A percentile compares a stretch with the other conserved stretches of the same genome.
phyloP scores from a whole-genome alignment of 768 basidiomycete genomes.

The Rubroboletus pulcherrimus region DNA sequence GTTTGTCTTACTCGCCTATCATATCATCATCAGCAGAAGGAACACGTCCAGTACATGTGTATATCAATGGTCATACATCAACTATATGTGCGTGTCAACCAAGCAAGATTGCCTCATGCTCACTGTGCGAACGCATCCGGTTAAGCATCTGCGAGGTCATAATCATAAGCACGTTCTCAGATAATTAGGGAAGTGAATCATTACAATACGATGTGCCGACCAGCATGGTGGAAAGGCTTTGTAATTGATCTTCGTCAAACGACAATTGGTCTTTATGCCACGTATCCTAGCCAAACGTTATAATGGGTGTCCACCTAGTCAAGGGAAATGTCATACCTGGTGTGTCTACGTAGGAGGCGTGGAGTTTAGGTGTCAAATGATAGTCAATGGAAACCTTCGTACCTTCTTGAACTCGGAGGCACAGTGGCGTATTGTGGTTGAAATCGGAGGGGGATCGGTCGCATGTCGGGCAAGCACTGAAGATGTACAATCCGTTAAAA shows the following conservation, averaged over 20 bases:
- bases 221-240: constrained; percentile 82
- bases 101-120: not conserved
- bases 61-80: constrained; percentile 3
- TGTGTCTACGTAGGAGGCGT: constrained; percentile 44
- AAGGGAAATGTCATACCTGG: constrained; percentile 40
- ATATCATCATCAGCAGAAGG: not conserved
- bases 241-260: constrained; percentile 88
- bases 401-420: constrained; percentile 86
- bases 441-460: constrained; percentile 85
- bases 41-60: not conserved
- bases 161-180: constrained; percentile 13
- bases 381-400: constrained; percentile 19
- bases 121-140: constrained; percentile 6
- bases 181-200: constrained; percentile 25
- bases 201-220: constrained; percentile 87
- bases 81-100: not conserved
- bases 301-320: constrained; percentile 1
- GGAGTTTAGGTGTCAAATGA: constrained; percentile 1
- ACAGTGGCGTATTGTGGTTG: constrained; percentile 82
- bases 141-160: constrained; percentile 24
- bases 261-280: constrained; percentile 87
- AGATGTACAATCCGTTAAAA: constrained; percentile 1
- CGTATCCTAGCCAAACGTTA: constrained; percentile 58
- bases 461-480: constrained; percentile 73
- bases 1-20: constrained; percentile 1